Base-by-base conservation (phyloP, 768 basidiomycete genomes). In the Aureoboletus auriporus region DNA sequence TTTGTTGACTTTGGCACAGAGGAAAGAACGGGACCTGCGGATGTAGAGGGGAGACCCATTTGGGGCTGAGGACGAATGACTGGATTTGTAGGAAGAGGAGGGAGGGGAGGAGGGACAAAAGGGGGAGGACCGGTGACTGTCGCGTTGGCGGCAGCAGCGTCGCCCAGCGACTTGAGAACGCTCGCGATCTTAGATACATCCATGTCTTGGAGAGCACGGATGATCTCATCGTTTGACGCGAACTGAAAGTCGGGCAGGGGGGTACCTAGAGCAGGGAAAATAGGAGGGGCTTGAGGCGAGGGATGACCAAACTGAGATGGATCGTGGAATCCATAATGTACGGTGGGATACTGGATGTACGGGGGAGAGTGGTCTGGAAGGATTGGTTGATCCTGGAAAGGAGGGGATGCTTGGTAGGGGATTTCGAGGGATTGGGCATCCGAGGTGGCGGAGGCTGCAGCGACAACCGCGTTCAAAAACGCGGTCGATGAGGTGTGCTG, bases 131-230 rank as follows among this genome's bases (percentile, higher is more conserved):
- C 46, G 23, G 52, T 27, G 23, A 52, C 41, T 16, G 75, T 64
- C 5, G 65, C 57, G 49, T 69, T 75, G 14, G 74, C 69, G 10
- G 73, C 70, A 1, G 79, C 73, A 14, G 78, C 79, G 30, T 84
- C 84, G 8, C 79, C 79, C 1, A 88, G 68, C 8, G 78, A 77
- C 62, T 80, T 83, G 49, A 90, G 71, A 10, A 82, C 83, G 46
- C 71, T 75, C 0, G 84, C 78, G 47, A 90, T 78, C 68, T 83
- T 87, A 44, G 83, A 74, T 9, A 69, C 55, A 55, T 90, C 88
- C 51, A 89, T 69, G 41, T 83, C 80, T 61, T 89, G 86, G 42
- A 90, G 66, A 10, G 80, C 81, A 30, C 82, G 85, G 38, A 89
- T 68, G 39, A 90, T 77, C 51, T 88, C 84, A 41, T 90, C 88